These are phyloP conservation scores for Chaetomiaceae sp. DNA, from an alignment of 2,329 filamentous ascomycete species.

Conservation along the genomic window DNA sequence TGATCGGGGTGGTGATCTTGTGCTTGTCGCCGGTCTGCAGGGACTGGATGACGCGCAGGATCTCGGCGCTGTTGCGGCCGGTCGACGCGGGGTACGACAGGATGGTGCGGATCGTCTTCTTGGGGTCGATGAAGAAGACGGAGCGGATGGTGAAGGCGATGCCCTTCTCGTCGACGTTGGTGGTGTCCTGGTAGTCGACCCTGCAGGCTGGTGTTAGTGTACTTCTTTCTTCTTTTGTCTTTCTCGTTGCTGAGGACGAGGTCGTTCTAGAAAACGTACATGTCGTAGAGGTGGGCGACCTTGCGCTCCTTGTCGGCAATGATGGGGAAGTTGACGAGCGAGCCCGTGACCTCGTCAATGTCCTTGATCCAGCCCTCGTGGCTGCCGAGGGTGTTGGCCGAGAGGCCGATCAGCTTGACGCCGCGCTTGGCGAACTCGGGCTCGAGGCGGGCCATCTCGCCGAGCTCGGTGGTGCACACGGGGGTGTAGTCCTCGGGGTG, in stretches of 20 bases:
- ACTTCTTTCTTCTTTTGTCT: too few species aligned
- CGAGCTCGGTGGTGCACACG: slow-evolving; percentile 93
- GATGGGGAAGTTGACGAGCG: slow-evolving; percentile 69
- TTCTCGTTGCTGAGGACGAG: too few species aligned
- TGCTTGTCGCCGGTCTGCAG: slow-evolving; percentile 83
- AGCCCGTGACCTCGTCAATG: slow-evolving; percentile 72
- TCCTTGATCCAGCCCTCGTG: slow-evolving; percentile 91
- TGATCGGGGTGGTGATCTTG: slow-evolving; percentile 81
- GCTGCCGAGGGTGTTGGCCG: slow-evolving; percentile 77
- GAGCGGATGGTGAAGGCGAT: slow-evolving; percentile 92
- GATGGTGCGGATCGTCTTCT: slow-evolving; percentile 88
- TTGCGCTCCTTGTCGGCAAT: slow-evolving; percentile 75
- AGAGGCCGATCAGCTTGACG: slow-evolving; percentile 87
- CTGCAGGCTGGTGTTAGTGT: slow-evolving; percentile 33
- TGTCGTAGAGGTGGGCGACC: slow-evolving; percentile 72
- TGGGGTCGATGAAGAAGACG: slow-evolving; percentile 91
- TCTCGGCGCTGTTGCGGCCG: slow-evolving; percentile 75
- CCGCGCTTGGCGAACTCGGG: slow-evolving; percentile 81
- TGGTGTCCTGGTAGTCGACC: slow-evolving; percentile 75
- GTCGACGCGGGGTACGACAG: slow-evolving; percentile 90
- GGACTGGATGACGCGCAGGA: slow-evolving; percentile 73
- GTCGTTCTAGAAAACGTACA: too few species aligned
- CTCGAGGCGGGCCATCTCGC: slow-evolving; percentile 85
- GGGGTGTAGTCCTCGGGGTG: slow-evolving; percentile 90
- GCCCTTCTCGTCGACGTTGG: slow-evolving; percentile 75